Percentiles rank a stretch among this genome's conserved stretches.
Evolutionary conservation across 1,284 basidiomycete genomes (phyloP).

Genomic region (Boletus semigastroideus): DNA sequence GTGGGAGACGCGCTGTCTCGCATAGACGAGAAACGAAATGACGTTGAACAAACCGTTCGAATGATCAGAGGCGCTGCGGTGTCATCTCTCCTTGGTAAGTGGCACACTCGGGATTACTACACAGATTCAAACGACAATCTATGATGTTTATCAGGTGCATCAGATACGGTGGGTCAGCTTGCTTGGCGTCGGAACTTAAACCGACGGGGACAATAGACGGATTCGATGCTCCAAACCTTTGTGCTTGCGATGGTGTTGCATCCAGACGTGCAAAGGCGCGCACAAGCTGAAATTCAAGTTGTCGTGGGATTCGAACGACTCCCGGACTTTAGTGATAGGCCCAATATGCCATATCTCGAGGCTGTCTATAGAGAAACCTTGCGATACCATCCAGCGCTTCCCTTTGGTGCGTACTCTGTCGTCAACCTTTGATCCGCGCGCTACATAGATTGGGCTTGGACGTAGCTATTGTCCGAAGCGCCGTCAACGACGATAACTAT

Average conservation of each 20-base stretch:
- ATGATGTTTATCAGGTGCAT: constrained; percentile 2
- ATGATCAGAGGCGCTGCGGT: constrained; percentile 1
- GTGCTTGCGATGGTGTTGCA: constrained; percentile 11
- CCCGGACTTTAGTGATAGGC: constrained; percentile 4
- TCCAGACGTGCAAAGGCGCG: constrained; percentile 10
- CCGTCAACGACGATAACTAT: constrained; percentile 9
- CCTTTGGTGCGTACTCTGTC: constrained; percentile 5
- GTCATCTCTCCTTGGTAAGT: constrained; percentile 7
- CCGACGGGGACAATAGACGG: constrained; percentile 1
- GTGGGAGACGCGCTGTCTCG: constrained; percentile 10
- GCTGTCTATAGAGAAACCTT: constrained; percentile 7
- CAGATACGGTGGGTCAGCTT: constrained; percentile 5
- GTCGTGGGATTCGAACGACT: constrained; percentile 12
- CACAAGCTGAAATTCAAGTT: constrained; percentile 7
- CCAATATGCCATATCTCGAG: constrained; percentile 3
- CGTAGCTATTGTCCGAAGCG: constrained; percentile 8
- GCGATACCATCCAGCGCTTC: constrained; percentile 16
- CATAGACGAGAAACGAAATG: constrained; percentile 4
- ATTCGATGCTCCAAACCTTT: constrained; percentile 5
- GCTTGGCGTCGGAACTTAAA: not conserved
- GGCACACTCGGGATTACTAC: too few species aligned
- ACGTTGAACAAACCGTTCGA: not conserved
- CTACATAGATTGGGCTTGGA: not conserved
- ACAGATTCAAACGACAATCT: not conserved
- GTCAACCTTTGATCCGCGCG: not conserved